Evolutionary conservation across 768 basidiomycete genomes (phyloP), one percentile per base, ranked within the genome.

Genomic region (Leccinum longicurvipes): DNA sequence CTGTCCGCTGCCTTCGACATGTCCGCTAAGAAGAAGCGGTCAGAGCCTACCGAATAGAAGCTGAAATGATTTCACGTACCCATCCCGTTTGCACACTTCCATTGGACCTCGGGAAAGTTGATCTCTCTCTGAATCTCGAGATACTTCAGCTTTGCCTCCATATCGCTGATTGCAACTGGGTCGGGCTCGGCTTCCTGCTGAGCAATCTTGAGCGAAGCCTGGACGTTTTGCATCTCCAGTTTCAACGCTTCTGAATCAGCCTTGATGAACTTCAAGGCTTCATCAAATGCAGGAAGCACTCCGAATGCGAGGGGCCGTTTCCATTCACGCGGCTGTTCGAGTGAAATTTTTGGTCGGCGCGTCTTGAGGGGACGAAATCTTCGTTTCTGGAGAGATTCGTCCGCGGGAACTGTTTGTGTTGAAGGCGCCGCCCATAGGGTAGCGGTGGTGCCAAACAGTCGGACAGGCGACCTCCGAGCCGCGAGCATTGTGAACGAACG

Each of bases 101-200:
- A 91, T 65, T 93, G 74, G 31, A 87, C 82, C 51, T 85, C 78
- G 0, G 94, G 95, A n/a, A 93, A 73, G 70, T 98, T 95, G 28
- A 91, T 74, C 68, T 87, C 79, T 55, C 87, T 86, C 73, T 93
- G 90, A 10, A 95, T 78, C 60, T 91, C 84, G 45, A 96, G 66
- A 54, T 88, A 79, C 19, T 76, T 64, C 45, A 85, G 64, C 67
- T 78, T 82, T 63, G 78, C 73, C 57, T 80, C 66, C 67, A 83
- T 62, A 31, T 67, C 55, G 57, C 79, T 76, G 60, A 85, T 61
- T 45, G 73, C 73, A 21, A 61, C 68, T 45, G 73, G 72, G 56
- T 78, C 61, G 23, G 56, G 60, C 25, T 68, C 61, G 29, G 72
- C 58, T 52, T 62, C 70, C 28, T 69, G 60, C 50, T 60, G 57